Conservation (phyloP, 106 monocot genomes). For the Amphibolis antarctica region DNA sequence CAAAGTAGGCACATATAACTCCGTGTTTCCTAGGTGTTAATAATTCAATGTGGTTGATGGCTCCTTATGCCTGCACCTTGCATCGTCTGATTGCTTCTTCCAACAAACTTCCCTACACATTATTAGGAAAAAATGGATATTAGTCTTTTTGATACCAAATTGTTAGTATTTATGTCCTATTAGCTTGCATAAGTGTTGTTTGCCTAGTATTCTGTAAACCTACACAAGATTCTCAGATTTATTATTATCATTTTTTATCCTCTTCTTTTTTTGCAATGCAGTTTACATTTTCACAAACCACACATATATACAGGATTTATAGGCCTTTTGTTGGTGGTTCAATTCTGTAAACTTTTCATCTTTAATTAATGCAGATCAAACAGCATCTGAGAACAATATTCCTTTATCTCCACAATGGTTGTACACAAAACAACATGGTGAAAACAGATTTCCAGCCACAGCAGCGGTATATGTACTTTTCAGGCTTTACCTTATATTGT, state of each 20-base stretch:
- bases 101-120: too few species aligned
- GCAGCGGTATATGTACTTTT: conserved; percentile 2
- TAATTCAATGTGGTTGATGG: too few species aligned
- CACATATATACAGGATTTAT: neutral
- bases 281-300: neutral
- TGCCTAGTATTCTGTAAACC: too few species aligned
- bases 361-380: conserved; percentile 47
- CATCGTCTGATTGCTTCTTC: too few species aligned
- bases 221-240: too few species aligned
- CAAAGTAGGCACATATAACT: too few species aligned
- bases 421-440: conserved; percentile 60
- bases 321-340: neutral
- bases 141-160: neutral
- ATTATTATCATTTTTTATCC: neutral
- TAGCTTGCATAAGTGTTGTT: neutral
- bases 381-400: conserved; percentile 53
- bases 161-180: neutral
- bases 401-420: conserved; percentile 97
- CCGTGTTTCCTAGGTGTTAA: too few species aligned
- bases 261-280: neutral
- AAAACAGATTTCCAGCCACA: conserved; percentile 24
- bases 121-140: too few species aligned
- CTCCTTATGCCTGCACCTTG: too few species aligned
- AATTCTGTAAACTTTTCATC: conserved; percentile 1
- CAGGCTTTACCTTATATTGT: neutral